phyloP scores from a whole-genome alignment of 208 protist species.

The Crithidia expoeki region DNA sequence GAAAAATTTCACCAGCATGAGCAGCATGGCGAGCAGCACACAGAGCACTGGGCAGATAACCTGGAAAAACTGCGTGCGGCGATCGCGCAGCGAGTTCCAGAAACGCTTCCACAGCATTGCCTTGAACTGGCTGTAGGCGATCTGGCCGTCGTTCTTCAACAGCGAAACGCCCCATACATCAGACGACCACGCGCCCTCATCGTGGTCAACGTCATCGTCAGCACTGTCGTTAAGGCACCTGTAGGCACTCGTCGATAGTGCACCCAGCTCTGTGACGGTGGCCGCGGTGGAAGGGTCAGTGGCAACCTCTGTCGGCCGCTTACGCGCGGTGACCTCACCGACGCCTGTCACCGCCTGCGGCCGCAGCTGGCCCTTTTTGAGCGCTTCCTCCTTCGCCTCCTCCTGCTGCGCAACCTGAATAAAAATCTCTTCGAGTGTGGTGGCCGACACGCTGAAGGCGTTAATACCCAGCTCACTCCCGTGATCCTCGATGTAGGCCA shows the following conservation, averaged over 20 bases:
- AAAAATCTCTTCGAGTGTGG: slow-evolving; percentile 84
- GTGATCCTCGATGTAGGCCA: slow-evolving; percentile 46
- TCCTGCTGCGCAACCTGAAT: slow-evolving; percentile 54
- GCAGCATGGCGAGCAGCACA: slow-evolving; percentile 74
- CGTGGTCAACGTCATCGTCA: not conserved
- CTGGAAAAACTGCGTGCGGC: slow-evolving; percentile 74
- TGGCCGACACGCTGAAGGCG: slow-evolving; percentile 60
- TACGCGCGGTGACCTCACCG: not conserved
- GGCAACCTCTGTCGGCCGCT: not conserved
- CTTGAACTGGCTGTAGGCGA: slow-evolving; percentile 60
- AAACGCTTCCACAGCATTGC: slow-evolving; percentile 66
- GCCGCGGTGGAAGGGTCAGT: not conserved
- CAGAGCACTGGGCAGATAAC: slow-evolving; percentile 69
- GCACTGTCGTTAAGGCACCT: not conserved
- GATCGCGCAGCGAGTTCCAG: slow-evolving; percentile 59
- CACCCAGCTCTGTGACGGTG: not conserved
- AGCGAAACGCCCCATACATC: slow-evolving; percentile 50
- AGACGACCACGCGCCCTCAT: slow-evolving; percentile 3
- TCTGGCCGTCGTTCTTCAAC: slow-evolving; percentile 7
- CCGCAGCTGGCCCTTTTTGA: slow-evolving; percentile 1
- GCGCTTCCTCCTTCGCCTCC: slow-evolving; percentile 28
- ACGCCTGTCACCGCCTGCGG: not conserved
- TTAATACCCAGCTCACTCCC: slow-evolving; percentile 40
- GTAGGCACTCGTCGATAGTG: no score
- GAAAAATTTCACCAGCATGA: slow-evolving; percentile 57